Base-by-base conservation (phyloP, 1,139 yeast species). In the Taphrina deformans region DNA sequence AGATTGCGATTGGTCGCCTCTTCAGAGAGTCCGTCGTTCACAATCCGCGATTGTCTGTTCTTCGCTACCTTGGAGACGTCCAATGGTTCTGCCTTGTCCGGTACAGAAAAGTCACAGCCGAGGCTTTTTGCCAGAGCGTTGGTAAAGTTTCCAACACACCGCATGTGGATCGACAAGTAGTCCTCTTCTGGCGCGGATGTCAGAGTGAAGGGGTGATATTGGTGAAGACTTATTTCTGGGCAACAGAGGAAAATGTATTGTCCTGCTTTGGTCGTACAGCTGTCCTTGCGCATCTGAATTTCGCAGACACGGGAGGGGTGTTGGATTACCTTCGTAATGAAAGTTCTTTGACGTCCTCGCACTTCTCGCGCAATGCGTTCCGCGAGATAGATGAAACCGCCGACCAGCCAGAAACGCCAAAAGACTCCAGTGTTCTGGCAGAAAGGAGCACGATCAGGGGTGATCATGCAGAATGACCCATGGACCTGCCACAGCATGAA, bases 221-320 rank as follows among this genome's bases (percentile, higher is more conserved):
- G 65, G 40, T 48, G 51, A 4, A 62, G 35, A n/a, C 56, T 45
- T 10, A 62, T 55, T 40, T 62, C 65, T 5, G 65, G 65, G 38
- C 65, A 62, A 27, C 65, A 62, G 26, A 62, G 62, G 26, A 62
- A 62, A 50, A 62, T 55, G 65, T 62, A 62, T 33, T 62, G 65
- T 7, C 65, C 65, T 7, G 65, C 59, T 35, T 55, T 55, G 14
- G 65, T 23, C n/a, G 33, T 27, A 41, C 55, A 55, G 14, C 45
- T 33, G 18, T 58, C 56, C 26, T 55, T 55, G 29, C 50, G 46
- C 46, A 62, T 46, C 46, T 62, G 65, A 9, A 62, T 55, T 29
- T 62, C 65, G 56, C 65, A 62, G 24, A 62, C 65, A 24, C 62
- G 48, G 9, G 53, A 50, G 4, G 62, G 65, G 38, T 62, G 65